Conservation (phyloP, 116 monocot genomes). For the Zostera marina region DNA sequence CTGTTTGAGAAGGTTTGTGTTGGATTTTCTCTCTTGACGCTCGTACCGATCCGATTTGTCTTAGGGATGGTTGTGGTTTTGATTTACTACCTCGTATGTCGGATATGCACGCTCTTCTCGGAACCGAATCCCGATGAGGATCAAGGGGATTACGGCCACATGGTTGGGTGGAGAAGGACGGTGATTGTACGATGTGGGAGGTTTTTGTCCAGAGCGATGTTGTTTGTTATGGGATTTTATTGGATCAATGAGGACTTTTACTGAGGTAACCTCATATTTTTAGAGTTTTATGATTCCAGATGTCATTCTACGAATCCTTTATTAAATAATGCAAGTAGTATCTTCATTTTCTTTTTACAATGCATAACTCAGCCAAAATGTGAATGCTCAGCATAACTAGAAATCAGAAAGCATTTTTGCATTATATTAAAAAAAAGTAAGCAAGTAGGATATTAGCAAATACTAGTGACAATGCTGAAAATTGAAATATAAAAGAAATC, state of each 20-base stretch:
- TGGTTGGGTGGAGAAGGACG: constrained; percentile 67
- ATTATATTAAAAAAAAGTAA: too few species aligned
- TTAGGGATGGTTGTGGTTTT: constrained; percentile 38
- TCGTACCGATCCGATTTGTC: constrained; percentile 62
- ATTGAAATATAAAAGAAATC: too few species aligned
- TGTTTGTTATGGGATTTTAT: constrained; percentile 79
- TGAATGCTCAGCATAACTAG: too few species aligned
- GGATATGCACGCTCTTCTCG: constrained; percentile 63
- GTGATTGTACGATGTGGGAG: constrained; percentile 47
- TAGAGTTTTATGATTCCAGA: neutral
- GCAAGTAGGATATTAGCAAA: too few species aligned
- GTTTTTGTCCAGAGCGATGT: constrained; percentile 46
- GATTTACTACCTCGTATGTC: constrained; percentile 59
- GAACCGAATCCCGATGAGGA: constrained; percentile 28
- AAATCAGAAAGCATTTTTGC: too few species aligned
- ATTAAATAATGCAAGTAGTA: too few species aligned
- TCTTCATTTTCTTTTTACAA: too few species aligned
- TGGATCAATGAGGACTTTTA: constrained; percentile 46
- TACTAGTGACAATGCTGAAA: too few species aligned
- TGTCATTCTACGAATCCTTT: too few species aligned
- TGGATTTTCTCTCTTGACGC: constrained; percentile 35
- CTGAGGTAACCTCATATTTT: constrained; percentile 10
- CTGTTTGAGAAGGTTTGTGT: constrained; percentile 34
- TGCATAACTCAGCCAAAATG: too few species aligned
- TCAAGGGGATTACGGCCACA: constrained; percentile 52